Percentiles rank a stretch among this genome's conserved stretches.
These are phyloP conservation scores for Protea cynaroides DNA, from an alignment of 164 flowering plant species.

Conservation along the genomic window DNA sequence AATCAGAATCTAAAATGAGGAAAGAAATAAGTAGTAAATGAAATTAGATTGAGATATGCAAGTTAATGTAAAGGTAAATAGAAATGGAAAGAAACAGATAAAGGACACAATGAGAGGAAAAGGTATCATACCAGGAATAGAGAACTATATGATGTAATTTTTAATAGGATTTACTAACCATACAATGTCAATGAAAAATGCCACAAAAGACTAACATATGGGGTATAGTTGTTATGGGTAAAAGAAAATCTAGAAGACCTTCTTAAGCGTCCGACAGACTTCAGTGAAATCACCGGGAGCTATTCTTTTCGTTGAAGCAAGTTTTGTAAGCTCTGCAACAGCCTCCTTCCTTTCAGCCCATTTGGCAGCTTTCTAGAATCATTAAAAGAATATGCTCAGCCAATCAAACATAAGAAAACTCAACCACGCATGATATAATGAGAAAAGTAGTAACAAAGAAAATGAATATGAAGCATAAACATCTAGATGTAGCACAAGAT, in stretches of 20 bases:
- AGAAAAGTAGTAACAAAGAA: background rate
- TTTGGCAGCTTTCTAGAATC: slow-evolving; percentile 81
- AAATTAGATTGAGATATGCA: too few species aligned
- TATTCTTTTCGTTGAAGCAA: slow-evolving; percentile 85
- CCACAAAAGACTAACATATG: background rate
- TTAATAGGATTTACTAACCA: too few species aligned
- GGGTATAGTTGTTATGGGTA: background rate
- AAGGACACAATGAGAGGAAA: too few species aligned
- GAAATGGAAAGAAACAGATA: too few species aligned
- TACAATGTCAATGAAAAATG: too few species aligned
- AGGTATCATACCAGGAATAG: too few species aligned
- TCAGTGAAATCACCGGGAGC: slow-evolving; percentile 97
- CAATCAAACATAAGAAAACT: background rate
- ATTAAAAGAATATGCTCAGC: slow-evolving; percentile 1
- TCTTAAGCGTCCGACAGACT: slow-evolving; percentile 82
- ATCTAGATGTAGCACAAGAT: slow-evolving; percentile 2
- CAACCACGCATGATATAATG: background rate
- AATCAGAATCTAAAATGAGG: too few species aligned
- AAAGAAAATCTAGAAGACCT: slow-evolving; percentile 38
- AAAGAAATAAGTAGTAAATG: too few species aligned
- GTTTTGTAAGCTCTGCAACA: slow-evolving; percentile 87
- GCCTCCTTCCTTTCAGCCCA: slow-evolving; percentile 98
- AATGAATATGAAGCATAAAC: background rate
- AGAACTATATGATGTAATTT: too few species aligned
- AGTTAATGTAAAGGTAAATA: too few species aligned